Percentiles rank a stretch among this genome's conserved stretches.
phyloP scores from a whole-genome alignment of 2,329 filamentous ascomycete genomes.

The Sclerotinia spermophila region DNA sequence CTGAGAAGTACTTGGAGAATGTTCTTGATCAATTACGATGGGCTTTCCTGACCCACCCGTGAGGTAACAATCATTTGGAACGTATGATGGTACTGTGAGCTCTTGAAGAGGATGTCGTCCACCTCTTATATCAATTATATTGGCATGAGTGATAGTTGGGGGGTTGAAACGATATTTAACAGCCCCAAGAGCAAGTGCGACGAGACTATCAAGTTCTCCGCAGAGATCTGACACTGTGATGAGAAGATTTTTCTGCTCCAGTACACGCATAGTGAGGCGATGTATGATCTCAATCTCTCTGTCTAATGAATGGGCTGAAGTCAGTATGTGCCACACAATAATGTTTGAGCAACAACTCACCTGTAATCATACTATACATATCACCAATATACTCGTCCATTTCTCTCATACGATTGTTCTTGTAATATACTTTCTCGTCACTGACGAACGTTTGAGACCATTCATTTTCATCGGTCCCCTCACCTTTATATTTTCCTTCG shows the following conservation, averaged over 20 bases:
- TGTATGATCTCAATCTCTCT: slow-evolving; percentile 88
- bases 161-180: slow-evolving; percentile 66
- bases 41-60: slow-evolving; percentile 51
- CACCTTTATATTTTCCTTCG: slow-evolving; percentile 60
- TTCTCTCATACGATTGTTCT: slow-evolving; percentile 75
- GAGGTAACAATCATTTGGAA: slow-evolving; percentile 77
- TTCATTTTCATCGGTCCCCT: slow-evolving; percentile 49
- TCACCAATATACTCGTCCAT: slow-evolving; percentile 82
- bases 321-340: neutral
- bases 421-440: slow-evolving; percentile 74
- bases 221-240: slow-evolving; percentile 70
- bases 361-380: slow-evolving; percentile 77
- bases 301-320: slow-evolving; percentile 47
- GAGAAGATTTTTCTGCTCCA: slow-evolving; percentile 66
- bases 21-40: slow-evolving; percentile 22
- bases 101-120: slow-evolving; percentile 89
- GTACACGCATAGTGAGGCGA: slow-evolving; percentile 64
- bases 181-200: slow-evolving; percentile 77
- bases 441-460: slow-evolving; percentile 81
- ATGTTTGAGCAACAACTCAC: slow-evolving; percentile 42
- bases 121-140: slow-evolving; percentile 68
- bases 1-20: neutral
- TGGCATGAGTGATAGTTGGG: slow-evolving; percentile 67
- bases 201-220: slow-evolving; percentile 80
- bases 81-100: slow-evolving; percentile 71